These are phyloP conservation scores for Lasiodiplodia gonubiensis DNA, from an alignment of 2,329 filamentous ascomycete species.

Conservation along the genomic window DNA sequence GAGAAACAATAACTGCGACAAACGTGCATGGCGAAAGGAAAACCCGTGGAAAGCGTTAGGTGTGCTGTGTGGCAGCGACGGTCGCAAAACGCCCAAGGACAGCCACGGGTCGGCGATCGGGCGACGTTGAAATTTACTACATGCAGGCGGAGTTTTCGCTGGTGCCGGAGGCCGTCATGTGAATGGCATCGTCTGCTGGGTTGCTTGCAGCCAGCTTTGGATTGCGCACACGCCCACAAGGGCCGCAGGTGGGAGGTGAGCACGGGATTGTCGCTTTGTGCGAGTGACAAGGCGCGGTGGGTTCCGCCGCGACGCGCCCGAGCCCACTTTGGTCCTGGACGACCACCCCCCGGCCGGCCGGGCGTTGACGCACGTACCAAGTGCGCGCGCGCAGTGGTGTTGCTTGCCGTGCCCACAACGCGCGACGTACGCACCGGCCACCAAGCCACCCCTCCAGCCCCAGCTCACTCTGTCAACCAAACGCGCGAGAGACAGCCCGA, in stretches of 20 bases:
- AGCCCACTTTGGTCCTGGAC: not conserved
- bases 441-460: not conserved
- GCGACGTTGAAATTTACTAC: slow-evolving; percentile 50
- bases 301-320: not conserved
- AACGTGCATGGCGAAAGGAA: not conserved
- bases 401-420: not conserved
- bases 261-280: slow-evolving; percentile 29
- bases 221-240: slow-evolving; percentile 23
- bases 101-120: slow-evolving; percentile 27
- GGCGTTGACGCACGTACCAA: slow-evolving; percentile 1
- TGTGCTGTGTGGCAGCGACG: not conserved
- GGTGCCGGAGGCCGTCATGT: slow-evolving; percentile 44
- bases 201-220: slow-evolving; percentile 26
- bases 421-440: not conserved
- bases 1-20: not conserved
- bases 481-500: not conserved
- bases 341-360: not conserved
- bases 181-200: slow-evolving; percentile 47
- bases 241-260: slow-evolving; percentile 24
- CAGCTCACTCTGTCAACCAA: not conserved
- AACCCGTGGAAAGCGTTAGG: too few species aligned
- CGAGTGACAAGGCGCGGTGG: slow-evolving; percentile 13
- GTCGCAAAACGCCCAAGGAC: not conserved
- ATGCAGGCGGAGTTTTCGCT: slow-evolving; percentile 42
- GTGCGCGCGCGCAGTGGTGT: not conserved